Evolutionary conservation across 305 asterid species (phyloP), one percentile per base, ranked within the genome.

Genomic region (Fraxinus greggii): DNA sequence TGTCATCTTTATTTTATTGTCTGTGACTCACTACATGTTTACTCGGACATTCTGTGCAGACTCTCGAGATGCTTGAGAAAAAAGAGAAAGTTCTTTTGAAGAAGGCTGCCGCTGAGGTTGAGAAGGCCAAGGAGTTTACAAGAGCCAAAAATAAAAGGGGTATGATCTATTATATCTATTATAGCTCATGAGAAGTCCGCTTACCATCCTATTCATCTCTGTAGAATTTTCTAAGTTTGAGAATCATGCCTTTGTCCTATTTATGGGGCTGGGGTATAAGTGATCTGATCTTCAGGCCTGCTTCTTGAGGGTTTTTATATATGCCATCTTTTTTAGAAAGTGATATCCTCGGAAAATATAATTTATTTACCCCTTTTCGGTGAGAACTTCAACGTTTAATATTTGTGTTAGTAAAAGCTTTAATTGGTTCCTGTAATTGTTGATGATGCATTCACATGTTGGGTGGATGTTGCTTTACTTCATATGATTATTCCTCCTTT

Each of bases 11-110:
- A 61, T 63, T 72, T 15, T 69, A 10, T 65, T 0, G n/a, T 36
- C 70, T 21, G 3, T 51, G 72, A 81, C 56, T 54, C 70, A 7
- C 76, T 80, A 45, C 72, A 72, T 78, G 83, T 4, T 76, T 79
- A 81, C 80, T 81, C 70, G 82, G 83, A 38, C 56, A 32, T 83
- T 79, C 82, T 69, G 15, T 78, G 85, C 89, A 91, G 97, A 91
- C 97, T 77, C 95, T 92, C 79, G 94, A 90, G 80, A 93, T 93
- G 97, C 88, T 93, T 51, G 97, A 93, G 94, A 93, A 93, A 79
- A 92, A 92, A 78, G 96, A 93, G 84, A 90, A 89, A 61, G 97
- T 93, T 85, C 90, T 93, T 63, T 83, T 86, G 88, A 93, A 92
- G 91, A 91, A 92, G 84, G 93, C 91, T 87, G 84, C 89, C 3